Conservation (phyloP, 2,329 filamentous ascomycete genomes). For the Colletotrichum spinosum region DNA sequence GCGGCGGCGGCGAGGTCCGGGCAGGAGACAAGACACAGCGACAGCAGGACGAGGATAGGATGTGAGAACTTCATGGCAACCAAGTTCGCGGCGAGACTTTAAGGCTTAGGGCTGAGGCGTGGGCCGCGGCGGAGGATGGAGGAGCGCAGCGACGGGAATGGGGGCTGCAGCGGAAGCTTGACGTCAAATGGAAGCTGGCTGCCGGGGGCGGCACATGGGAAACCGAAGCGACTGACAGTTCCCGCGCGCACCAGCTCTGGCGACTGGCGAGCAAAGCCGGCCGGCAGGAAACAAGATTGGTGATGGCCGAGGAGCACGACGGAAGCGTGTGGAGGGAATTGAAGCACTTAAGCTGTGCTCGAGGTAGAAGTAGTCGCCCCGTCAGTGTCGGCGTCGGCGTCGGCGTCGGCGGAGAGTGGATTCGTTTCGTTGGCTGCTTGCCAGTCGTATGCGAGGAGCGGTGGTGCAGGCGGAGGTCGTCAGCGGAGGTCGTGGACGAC, state of each 20-base stretch:
- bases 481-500: too few species aligned
- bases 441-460: too few species aligned
- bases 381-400: background rate
- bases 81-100: background rate
- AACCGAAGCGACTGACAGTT: constrained; percentile 15
- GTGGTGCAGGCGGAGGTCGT: too few species aligned
- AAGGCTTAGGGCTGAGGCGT: background rate
- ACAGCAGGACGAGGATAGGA: constrained; percentile 43
- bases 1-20: constrained; percentile 30
- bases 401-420: constrained; percentile 24
- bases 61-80: constrained; percentile 33
- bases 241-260: constrained; percentile 15
- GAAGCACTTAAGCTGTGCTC: too few species aligned
- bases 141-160: background rate
- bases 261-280: too few species aligned
- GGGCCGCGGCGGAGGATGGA: background rate
- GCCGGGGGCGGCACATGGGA: constrained; percentile 23
- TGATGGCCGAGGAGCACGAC: too few species aligned
- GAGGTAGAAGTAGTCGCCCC: constrained; percentile 1
- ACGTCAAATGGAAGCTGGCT: constrained; percentile 11
- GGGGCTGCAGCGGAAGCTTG: background rate
- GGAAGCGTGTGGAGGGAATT: too few species aligned
- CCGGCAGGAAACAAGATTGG: too few species aligned
- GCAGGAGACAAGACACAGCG: constrained; percentile 38
- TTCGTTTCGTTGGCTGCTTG: constrained; percentile 12